Evolutionary conservation across 208 protist genomes (phyloP), one percentile per base, ranked within the genome.

Genomic region (Leishmania arabica): DNA sequence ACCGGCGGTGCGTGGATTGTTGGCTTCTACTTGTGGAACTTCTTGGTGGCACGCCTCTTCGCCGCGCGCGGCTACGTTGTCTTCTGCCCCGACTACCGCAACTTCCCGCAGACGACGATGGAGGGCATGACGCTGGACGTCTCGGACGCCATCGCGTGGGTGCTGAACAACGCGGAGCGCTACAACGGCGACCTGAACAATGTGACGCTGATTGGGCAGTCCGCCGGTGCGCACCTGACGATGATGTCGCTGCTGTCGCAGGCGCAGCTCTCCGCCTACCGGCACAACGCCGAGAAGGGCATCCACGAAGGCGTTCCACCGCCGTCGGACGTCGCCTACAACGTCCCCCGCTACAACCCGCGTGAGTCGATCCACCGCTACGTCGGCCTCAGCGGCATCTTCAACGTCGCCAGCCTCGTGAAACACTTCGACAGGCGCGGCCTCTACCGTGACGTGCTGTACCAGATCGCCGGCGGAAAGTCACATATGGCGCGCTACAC

Each of bases 11-110:
- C 93, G 51, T 97, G 93, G 92, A 95, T 97, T 78, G 81, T 97
- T 17, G 93, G 93, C 1, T 87, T 79, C 80, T 87, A 93, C 73
- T 80, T 94, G 5, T 97, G 93, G 92, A 92, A 87, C 75, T 89
- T 87, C 79, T 76, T 97, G 19, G 40, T 97, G 19, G 90, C 90
- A 3, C 90, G 91, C 17, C 77, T 97, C 60, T 82, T 97, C 34
- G 80, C 92, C 8, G n/a, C n/a, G 51, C 87, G 93, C 58, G 95
- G 95, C 53, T 96, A 95, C 87, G 81, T 97, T 47, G 93, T 96
- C 21, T 97, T 98, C 86, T 95, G 91, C 85, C 95, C 95, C 15
- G 95, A 98, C 91, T 98, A 98, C 87, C 93, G 95, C 72, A 98
- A 98, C 90, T 98, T 97, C 79, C 95, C 95, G 49, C 93, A 97